These are phyloP conservation scores for Epichloe uncinata DNA, from an alignment of 2,329 filamentous ascomycete species.

Conservation along the genomic window DNA sequence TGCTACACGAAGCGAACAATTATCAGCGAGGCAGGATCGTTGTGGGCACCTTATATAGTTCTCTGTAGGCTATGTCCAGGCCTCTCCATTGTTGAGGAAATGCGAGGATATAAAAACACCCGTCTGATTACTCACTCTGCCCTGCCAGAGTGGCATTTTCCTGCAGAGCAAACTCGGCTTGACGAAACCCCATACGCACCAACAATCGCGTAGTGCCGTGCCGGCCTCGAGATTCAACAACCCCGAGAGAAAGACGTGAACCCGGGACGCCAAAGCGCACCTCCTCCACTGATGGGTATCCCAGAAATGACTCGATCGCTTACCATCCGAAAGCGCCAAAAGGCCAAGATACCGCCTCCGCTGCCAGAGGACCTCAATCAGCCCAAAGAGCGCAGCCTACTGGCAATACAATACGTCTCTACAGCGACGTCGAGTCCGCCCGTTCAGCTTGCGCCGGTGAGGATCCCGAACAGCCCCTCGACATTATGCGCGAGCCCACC, in stretches of 20 bases:
- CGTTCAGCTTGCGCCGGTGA: background rate
- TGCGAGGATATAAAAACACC: too few relatives aligned
- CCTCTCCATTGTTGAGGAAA: too few relatives aligned
- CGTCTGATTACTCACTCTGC: too few relatives aligned
- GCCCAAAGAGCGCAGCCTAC: background rate
- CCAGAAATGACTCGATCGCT: background rate
- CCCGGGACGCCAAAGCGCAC: background rate
- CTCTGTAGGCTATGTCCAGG: too few relatives aligned
- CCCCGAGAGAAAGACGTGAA: background rate
- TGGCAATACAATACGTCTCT: background rate
- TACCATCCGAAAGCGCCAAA: background rate
- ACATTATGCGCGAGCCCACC: background rate
- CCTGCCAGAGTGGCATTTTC: too few relatives aligned
- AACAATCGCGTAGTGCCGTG: too few relatives aligned
- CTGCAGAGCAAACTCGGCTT: too few relatives aligned
- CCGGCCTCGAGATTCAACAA: background rate
- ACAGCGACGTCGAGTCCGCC: background rate
- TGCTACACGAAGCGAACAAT: too few relatives aligned
- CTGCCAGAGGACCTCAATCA: background rate
- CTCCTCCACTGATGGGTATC: background rate
- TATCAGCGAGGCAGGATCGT: too few relatives aligned
- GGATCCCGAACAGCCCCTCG: background rate
- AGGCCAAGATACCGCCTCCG: background rate
- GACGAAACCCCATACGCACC: too few relatives aligned
- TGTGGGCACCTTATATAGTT: too few relatives aligned